These are phyloP conservation scores for Periconia sp. DNA, from an alignment of 2,329 filamentous ascomycete genomes.

Conservation along the genomic window DNA sequence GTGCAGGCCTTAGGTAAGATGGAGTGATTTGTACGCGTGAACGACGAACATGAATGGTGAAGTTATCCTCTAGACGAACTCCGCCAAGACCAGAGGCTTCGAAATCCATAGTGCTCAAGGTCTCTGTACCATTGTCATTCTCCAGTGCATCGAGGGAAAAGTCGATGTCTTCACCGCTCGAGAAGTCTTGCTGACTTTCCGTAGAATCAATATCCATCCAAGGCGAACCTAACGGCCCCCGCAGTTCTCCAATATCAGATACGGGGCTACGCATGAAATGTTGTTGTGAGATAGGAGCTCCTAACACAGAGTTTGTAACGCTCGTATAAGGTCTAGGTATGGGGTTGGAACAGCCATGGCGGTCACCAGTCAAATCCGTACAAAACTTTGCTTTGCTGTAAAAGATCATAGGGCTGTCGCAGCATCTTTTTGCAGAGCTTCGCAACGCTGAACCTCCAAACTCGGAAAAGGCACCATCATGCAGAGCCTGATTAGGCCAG, in stretches of 20 bases:
- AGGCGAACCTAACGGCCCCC: conserved; percentile 25
- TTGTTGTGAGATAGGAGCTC: conserved; percentile 11
- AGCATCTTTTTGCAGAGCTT: no score
- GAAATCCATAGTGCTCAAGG: conserved; percentile 39
- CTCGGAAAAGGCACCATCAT: no score
- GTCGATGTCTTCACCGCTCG: conserved; percentile 32
- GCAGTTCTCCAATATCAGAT: conserved; percentile 19
- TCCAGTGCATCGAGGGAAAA: conserved; percentile 40
- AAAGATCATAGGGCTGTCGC: no score
- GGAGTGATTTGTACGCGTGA: conserved; percentile 20
- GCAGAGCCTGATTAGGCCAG: no score
- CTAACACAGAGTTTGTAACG: conserved; percentile 35
- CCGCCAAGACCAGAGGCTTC: conserved; percentile 60
- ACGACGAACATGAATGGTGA: conserved; percentile 54
- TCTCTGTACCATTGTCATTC: conserved; percentile 23
- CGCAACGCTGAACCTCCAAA: no score
- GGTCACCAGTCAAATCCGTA: no score
- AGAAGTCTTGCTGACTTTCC: conserved; percentile 32
- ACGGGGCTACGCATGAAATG: background rate
- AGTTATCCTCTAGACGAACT: conserved; percentile 60
- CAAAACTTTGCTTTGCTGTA: no score
- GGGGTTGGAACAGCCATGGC: no score
- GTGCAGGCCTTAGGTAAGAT: background rate
- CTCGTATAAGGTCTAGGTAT: conserved; percentile 31
- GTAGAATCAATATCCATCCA: conserved; percentile 22